These are phyloP conservation scores for Polytrichum commune DNA, from an alignment of 225 moss, liverwort and hornwort genomes.

Conservation along the genomic window DNA sequence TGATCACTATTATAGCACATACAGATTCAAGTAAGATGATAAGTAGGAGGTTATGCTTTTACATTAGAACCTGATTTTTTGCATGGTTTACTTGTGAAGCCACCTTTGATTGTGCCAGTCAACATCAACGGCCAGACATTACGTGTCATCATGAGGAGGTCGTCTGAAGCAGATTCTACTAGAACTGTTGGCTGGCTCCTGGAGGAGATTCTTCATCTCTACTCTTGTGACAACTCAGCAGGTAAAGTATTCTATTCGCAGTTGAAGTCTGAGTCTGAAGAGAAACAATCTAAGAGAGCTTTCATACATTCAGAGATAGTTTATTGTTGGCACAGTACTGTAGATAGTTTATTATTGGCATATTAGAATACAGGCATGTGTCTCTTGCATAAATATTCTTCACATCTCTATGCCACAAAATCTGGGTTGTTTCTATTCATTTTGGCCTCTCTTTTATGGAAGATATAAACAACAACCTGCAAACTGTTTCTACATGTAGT, in stretches of 20 bases:
- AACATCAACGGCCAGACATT: slow-evolving; percentile 54
- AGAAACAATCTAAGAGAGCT: too few relatives aligned
- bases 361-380: neutral
- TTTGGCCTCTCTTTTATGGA: too few relatives aligned
- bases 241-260: slow-evolving; percentile 19
- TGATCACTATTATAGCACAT: too few relatives aligned
- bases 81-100: slow-evolving; percentile 24
- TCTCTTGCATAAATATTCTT: neutral
- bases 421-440: too few relatives aligned
- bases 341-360: neutral
- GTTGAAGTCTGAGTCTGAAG: too few relatives aligned
- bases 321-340: too few relatives aligned
- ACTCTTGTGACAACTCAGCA: slow-evolving; percentile 51
- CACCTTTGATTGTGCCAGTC: slow-evolving; percentile 50
- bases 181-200: slow-evolving; percentile 49
- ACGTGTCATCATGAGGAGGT: slow-evolving; percentile 48
- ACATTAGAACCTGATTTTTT: slow-evolving; percentile 13
- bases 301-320: neutral
- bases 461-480: too few relatives aligned
- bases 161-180: slow-evolving; percentile 27
- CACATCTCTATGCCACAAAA: neutral
- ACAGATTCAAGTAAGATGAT: too few relatives aligned
- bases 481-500: too few relatives aligned
- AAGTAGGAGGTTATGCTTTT: neutral
- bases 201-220: slow-evolving; percentile 55